Evolutionary conservation across 345 rosid genomes (phyloP), one percentile per base, ranked within the genome.

Genomic region (Eucalyptus marginata): DNA sequence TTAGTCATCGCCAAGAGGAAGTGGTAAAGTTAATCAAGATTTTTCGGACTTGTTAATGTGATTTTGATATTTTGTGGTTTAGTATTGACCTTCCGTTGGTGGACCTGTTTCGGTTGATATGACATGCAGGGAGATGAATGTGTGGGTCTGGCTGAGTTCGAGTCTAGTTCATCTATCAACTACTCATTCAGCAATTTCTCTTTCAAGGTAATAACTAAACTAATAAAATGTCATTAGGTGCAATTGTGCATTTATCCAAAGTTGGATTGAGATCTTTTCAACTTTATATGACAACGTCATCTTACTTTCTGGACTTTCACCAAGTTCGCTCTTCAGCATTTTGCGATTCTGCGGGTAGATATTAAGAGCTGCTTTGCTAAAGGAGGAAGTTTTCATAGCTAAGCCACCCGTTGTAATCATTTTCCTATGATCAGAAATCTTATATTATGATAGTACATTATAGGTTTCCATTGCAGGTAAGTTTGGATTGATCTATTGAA

Each of bases 101-200:
- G 84, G 84, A 76, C 47, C 13, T 76, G 84, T 76, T 76, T 43
- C 1, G 84, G 84, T 40, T 68, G 59, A 49, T 46, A 88, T 89
- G 86, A 90, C 66, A 91, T 10, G 84, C 95, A 98, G 99, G 99
- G 95, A 91, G 98, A 96, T 93, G 98, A 96, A 92, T 92, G 92
- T 88, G 95, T 91, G 79, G 98, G 96, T 49, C 95, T 91, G 83
- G 89, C 96, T 56, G 99, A 96, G 89, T 96, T 96, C 13, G 98
- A 96, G 87, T 94, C 98, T 22, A 93, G 94, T 50, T 92, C 95
- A 86, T 92, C 96, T 59, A 94, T 96, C 92, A 94, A 98, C 90
- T 97, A 97, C 91, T 96, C 99, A 40, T 98, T 98, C 92, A 98
- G 99, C 94, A 98, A 98, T 92, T 97, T 98, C 93, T 98, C 99